A percentile compares a stretch with the other conserved stretches of the same genome.
Evolutionary conservation across 495 filamentous ascomycete genomes (phyloP).

Genomic region (Clavariopsis aquatica): DNA sequence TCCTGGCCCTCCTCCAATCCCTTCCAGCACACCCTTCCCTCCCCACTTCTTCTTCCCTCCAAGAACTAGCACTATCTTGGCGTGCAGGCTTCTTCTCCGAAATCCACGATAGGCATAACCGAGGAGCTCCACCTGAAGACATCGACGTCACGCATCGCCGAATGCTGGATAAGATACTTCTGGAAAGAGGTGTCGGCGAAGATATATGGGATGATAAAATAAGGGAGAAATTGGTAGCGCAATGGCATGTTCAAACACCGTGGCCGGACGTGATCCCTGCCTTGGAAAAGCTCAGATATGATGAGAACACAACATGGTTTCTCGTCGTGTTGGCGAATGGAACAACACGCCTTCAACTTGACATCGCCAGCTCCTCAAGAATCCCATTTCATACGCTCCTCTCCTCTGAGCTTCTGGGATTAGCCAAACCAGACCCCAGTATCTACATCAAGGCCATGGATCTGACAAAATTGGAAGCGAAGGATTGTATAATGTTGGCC

Average conservation of each 20-base stretch:
- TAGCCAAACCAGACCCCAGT: slow-evolving; percentile 16
- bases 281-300: neutral
- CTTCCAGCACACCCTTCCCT: slow-evolving; percentile 24
- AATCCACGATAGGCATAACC: slow-evolving; percentile 20
- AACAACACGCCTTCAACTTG: slow-evolving; percentile 24
- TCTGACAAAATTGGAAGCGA: neutral
- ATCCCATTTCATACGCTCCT: slow-evolving; percentile 31
- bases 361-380: slow-evolving; percentile 16
- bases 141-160: slow-evolving; percentile 42
- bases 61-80: slow-evolving; percentile 33
- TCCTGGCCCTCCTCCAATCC: slow-evolving; percentile 39
- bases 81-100: slow-evolving; percentile 38
- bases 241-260: slow-evolving; percentile 20
- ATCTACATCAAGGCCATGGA: slow-evolving; percentile 20
- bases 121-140: slow-evolving; percentile 33
- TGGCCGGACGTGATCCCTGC: slow-evolving; percentile 24
- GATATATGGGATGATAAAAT: slow-evolving; percentile 7
- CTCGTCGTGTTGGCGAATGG: slow-evolving; percentile 29
- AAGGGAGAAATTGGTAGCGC: slow-evolving; percentile 4
- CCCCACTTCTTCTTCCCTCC: neutral
- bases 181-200: neutral
- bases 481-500: slow-evolving; percentile 20
- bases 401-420: slow-evolving; percentile 16
- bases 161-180: slow-evolving; percentile 36
- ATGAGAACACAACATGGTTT: neutral